Conservation (phyloP, 257 asterid species). For the Plantago elongata region DNA sequence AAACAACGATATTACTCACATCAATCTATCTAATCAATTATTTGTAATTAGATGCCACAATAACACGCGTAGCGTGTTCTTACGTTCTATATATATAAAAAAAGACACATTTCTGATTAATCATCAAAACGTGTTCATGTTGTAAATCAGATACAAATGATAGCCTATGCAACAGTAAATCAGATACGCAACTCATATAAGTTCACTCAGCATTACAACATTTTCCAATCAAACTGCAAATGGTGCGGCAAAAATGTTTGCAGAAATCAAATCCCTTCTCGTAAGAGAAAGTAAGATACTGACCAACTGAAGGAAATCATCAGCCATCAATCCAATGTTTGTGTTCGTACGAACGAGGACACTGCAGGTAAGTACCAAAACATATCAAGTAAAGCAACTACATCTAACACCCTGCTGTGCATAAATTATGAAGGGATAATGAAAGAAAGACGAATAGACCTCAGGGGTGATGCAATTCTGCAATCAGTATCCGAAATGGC, state of each 20-base stretch:
- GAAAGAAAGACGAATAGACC: constrained; percentile 34
- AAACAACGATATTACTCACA: too few relatives aligned
- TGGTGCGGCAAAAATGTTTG: background rate
- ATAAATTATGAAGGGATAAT: background rate
- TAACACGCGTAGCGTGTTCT: too few relatives aligned
- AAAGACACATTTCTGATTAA: background rate
- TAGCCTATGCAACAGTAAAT: background rate
- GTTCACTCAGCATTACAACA: background rate
- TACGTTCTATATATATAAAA: too few relatives aligned
- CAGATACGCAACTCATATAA: background rate
- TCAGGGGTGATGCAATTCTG: constrained; percentile 66
- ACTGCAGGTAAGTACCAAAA: constrained; percentile 40
- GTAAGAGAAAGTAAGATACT: constrained; percentile 19
- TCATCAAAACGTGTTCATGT: background rate
- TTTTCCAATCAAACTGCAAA: background rate
- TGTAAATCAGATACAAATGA: constrained; percentile 1
- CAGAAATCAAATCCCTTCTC: background rate
- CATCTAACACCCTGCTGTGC: too few relatives aligned
- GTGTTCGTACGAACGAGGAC: constrained; percentile 62
- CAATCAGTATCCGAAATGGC: constrained; percentile 64
- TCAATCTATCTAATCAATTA: too few relatives aligned
- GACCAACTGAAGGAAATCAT: constrained; percentile 65
- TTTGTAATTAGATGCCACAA: too few relatives aligned
- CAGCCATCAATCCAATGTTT: constrained; percentile 61
- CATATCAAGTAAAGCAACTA: constrained; percentile 16